Evolutionary conservation across 2,329 filamentous ascomycete species (phyloP).

Genomic region (Fusarium tuaranense): DNA sequence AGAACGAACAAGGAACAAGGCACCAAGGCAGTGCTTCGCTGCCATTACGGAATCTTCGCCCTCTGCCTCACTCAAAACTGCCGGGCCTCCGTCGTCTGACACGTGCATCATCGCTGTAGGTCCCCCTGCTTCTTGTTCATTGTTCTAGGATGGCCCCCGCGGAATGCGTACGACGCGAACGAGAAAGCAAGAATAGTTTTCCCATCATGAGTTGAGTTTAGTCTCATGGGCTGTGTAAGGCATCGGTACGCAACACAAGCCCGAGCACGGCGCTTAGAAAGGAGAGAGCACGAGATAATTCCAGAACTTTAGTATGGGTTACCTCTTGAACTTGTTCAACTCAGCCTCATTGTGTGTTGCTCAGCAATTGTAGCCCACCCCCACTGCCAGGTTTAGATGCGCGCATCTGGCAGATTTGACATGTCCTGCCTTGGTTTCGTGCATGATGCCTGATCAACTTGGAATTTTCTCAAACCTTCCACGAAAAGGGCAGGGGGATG

Average conservation of each 20-base stretch:
- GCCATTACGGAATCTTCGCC: slow-evolving; percentile 8
- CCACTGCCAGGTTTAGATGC: slow-evolving; percentile 2
- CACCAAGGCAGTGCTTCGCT: slow-evolving; percentile 1
- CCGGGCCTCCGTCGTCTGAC: slow-evolving; percentile 47
- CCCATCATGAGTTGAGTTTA: neutral
- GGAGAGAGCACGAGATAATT: slow-evolving; percentile 22
- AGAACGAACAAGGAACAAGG: neutral
- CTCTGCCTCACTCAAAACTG: slow-evolving; percentile 26
- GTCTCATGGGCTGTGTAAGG: slow-evolving; percentile 26
- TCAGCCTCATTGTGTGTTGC: slow-evolving; percentile 26
- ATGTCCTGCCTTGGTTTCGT: slow-evolving; percentile 6
- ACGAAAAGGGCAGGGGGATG: neutral
- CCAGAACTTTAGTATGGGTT: slow-evolving; percentile 25
- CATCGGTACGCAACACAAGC: slow-evolving; percentile 8
- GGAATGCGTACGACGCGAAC: neutral
- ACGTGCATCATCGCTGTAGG: slow-evolving; percentile 47
- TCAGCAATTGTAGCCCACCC: slow-evolving; percentile 5
- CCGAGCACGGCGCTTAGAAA: slow-evolving; percentile 1
- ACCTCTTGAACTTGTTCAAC: slow-evolving; percentile 19
- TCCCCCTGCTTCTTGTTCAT: slow-evolving; percentile 11
- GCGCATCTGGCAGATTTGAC: slow-evolving; percentile 2
- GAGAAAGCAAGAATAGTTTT: neutral
- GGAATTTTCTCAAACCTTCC: slow-evolving; percentile 34
- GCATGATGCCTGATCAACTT: slow-evolving; percentile 18
- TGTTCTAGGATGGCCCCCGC: slow-evolving; percentile 22